phyloP scores from a whole-genome alignment of 2,329 filamentous ascomycete species.

The Nemania sp. region DNA sequence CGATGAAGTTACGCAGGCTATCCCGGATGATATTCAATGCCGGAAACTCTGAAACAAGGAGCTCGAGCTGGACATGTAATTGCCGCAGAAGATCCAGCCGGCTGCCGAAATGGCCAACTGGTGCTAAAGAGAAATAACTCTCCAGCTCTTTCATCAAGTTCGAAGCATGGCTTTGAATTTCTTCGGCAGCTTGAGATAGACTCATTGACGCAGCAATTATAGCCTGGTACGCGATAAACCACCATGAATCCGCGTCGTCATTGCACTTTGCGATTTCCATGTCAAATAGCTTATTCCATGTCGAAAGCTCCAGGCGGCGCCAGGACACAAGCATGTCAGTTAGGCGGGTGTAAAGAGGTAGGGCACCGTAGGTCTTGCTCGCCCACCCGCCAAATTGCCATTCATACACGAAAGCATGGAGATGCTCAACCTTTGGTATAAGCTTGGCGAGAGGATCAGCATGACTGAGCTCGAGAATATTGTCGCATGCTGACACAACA shows the following conservation, averaged over 20 bases:
- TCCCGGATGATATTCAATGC: conserved; percentile 61
- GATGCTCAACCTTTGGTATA: conserved; percentile 82
- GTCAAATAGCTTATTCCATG: conserved; percentile 88
- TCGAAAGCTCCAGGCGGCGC: conserved; percentile 88
- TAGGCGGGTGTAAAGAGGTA: conserved; percentile 72
- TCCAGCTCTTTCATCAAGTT: conserved; percentile 77
- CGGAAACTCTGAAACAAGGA: conserved; percentile 64
- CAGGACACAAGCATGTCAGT: conserved; percentile 84
- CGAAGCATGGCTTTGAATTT: conserved; percentile 66
- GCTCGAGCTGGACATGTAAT: conserved; percentile 65
- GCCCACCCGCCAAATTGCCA: conserved; percentile 91
- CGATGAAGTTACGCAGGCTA: conserved; percentile 76
- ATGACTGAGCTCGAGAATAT: conserved; percentile 75
- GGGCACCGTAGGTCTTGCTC: conserved; percentile 75
- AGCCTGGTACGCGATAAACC: conserved; percentile 93
- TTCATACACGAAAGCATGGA: conserved; percentile 84
- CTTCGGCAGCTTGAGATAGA: conserved; percentile 61
- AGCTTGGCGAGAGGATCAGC: conserved; percentile 85
- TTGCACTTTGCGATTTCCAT: conserved; percentile 77
- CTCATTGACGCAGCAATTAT: conserved; percentile 76
- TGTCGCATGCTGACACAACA: conserved; percentile 74
- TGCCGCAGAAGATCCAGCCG: conserved; percentile 73
- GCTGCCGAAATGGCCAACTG: conserved; percentile 77
- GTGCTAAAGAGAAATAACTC: conserved; percentile 77
- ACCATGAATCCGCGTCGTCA: conserved; percentile 86